Evolutionary conservation across 2,329 filamentous ascomycete species (phyloP), one percentile per base, ranked within the genome.

Genomic region (Zasmidium citrigriseum): DNA sequence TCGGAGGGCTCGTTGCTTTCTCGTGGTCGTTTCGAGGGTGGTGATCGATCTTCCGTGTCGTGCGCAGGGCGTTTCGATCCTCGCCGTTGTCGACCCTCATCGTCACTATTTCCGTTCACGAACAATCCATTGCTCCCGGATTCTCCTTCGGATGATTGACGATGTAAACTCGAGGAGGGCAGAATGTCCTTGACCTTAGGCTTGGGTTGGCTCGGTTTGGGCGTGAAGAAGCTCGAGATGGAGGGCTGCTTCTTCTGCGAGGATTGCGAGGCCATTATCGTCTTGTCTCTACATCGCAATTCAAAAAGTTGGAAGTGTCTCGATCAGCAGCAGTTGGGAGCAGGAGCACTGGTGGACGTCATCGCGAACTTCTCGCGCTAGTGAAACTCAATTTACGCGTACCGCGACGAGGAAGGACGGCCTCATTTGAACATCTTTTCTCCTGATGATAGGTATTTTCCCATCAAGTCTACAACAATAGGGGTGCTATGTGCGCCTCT

Each of bases 161-260:
- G 34, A 4, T n/a, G 34, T 9, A 41, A 10, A 16, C 12, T 41
- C 34, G 34, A 41, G 41, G 48, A 44, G 4, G 57, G 23, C 7
- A 49, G 41, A 16, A 44, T 45, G 23, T 54, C 47, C 23, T 45
- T 59, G 46, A 50, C 52, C 25, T 68, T 52, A 5, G 68, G 61
- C 14, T 60, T 64, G 67, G 71, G 50, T 11, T 60, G n/a, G n/a
- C n/a, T 54, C n/a, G 67, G 60, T 52, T 66, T 68, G 21, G 59
- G 57, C 18, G 67, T 63, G 70, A 72, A 64, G 73, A 66, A 69
- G 72, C 70, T 58, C 14, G 91, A 95, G 62, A 97, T 88, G 1
- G 91, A 90, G 65, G 88, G 85, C 71, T 97, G 91, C 67, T 88
- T 90, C 75, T 89, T 89, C 55, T 79, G 75, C 10, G 74, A 73